phyloP scores from a whole-genome alignment of 176 grass and related monocot species.

The Rhynchospora pubera region DNA sequence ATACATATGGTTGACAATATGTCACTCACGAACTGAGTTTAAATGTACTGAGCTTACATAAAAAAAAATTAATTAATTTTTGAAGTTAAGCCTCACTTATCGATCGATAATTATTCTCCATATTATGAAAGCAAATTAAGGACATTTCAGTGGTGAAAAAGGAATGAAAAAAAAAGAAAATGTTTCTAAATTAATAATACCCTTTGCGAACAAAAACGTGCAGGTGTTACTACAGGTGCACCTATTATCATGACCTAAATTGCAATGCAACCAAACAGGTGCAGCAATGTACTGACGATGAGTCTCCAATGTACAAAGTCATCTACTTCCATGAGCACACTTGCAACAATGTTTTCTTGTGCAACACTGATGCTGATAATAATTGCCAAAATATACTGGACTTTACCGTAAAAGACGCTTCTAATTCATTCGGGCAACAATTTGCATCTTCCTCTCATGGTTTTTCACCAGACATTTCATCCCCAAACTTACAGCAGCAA shows the following conservation, averaged over 20 bases:
- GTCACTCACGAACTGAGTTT: no score
- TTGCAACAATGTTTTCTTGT: slow-evolving; percentile 14
- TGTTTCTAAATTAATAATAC: background rate
- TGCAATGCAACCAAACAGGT: slow-evolving; percentile 56
- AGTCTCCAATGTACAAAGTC: slow-evolving; percentile 39
- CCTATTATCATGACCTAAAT: slow-evolving; percentile 38
- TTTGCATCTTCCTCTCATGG: background rate
- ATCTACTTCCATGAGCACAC: slow-evolving; percentile 43
- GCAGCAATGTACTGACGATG: slow-evolving; percentile 36
- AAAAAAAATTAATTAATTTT: no score
- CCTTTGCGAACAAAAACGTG: background rate
- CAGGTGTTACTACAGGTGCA: slow-evolving; percentile 67
- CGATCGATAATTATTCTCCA: no score
- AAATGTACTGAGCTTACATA: no score
- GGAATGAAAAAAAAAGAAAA: background rate
- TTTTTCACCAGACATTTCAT: background rate
- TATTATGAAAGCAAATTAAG: no score
- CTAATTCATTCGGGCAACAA: background rate
- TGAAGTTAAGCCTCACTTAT: no score
- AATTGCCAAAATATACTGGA: slow-evolving; percentile 35
- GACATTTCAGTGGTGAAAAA: no score
- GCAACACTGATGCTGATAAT: background rate
- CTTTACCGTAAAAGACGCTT: slow-evolving; percentile 23
- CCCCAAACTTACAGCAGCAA: background rate
- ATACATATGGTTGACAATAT: no score